These are phyloP conservation scores for Aeschynomene evenia DNA, from an alignment of 306 rosid species.

Conservation along the genomic window DNA sequence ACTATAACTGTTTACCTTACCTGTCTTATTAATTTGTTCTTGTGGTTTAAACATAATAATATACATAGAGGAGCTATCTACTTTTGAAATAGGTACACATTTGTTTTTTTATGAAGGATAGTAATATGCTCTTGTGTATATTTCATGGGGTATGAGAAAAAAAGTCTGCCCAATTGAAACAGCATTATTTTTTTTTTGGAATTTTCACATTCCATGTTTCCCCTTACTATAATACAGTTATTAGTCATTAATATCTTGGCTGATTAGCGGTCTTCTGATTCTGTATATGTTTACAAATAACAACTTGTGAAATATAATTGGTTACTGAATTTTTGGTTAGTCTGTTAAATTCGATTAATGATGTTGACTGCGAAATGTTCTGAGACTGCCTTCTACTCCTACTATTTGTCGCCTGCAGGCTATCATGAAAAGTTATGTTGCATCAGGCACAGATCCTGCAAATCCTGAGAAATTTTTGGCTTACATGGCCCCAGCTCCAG, in stretches of 20 bases:
- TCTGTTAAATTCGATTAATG: not conserved
- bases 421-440: conserved; percentile 80
- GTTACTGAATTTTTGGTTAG: not conserved
- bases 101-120: not conserved
- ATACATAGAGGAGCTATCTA: conserved; percentile 12
- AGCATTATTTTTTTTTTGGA: not conserved
- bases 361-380: conserved; percentile 18
- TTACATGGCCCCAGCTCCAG: conserved; percentile 87
- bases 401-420: conserved; percentile 58
- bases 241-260: not conserved
- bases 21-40: conserved; percentile 16
- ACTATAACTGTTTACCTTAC: conserved; percentile 1
- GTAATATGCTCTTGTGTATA: not conserved
- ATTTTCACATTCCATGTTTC: not conserved
- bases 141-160: not conserved
- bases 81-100: not conserved
- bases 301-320: not conserved
- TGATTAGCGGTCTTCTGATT: conserved; percentile 14
- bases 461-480: conserved; percentile 94
- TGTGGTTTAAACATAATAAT: conserved; percentile 17
- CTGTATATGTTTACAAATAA: conserved; percentile 14
- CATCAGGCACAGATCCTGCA: conserved; percentile 62
- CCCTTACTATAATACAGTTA: not conserved
- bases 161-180: not conserved
- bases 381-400: conserved; percentile 14